These are phyloP conservation scores for Orbilia brochopaga DNA, from an alignment of 2,329 filamentous ascomycete species.

Conservation along the genomic window DNA sequence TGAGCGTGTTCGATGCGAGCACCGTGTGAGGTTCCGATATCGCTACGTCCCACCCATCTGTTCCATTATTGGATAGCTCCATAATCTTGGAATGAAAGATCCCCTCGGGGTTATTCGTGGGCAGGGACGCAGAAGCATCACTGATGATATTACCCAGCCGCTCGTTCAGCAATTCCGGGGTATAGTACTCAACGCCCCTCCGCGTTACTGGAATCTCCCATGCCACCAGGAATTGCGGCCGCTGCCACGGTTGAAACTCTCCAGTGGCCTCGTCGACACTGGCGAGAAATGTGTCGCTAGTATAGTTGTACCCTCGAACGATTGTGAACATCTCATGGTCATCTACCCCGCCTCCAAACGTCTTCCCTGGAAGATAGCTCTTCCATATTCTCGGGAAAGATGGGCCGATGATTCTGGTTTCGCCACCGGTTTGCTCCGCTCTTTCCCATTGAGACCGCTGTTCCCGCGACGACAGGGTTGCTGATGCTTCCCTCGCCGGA, in stretches of 20 bases:
- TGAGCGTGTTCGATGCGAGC: conserved; percentile 12
- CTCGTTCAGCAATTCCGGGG: conserved; percentile 10
- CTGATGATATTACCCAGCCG: conserved; percentile 2
- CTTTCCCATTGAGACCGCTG: neutral
- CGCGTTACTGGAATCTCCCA: conserved; percentile 41
- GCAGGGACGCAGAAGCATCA: neutral
- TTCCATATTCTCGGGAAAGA: conserved; percentile 30
- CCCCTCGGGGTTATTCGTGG: conserved; percentile 16
- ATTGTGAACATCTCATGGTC: conserved; percentile 45
- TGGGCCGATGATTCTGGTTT: conserved; percentile 20
- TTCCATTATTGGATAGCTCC: conserved; percentile 14
- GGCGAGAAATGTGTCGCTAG: neutral
- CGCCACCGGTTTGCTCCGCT: neutral
- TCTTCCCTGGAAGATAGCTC: conserved; percentile 32
- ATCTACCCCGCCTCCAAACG: conserved; percentile 17
- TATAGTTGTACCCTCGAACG: conserved; percentile 35
- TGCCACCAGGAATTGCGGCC: conserved; percentile 31
- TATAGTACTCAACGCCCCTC: conserved; percentile 24
- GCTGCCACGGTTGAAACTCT: conserved; percentile 20
- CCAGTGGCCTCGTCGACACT: neutral
- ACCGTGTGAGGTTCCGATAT: conserved; percentile 21
- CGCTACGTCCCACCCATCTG: conserved; percentile 2
- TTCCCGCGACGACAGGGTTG: no score
- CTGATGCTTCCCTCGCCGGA: no score
- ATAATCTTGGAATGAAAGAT: conserved; percentile 31